phyloP scores from a whole-genome alignment of 2,329 filamentous ascomycete species.

The Colletotrichum paranaense region DNA sequence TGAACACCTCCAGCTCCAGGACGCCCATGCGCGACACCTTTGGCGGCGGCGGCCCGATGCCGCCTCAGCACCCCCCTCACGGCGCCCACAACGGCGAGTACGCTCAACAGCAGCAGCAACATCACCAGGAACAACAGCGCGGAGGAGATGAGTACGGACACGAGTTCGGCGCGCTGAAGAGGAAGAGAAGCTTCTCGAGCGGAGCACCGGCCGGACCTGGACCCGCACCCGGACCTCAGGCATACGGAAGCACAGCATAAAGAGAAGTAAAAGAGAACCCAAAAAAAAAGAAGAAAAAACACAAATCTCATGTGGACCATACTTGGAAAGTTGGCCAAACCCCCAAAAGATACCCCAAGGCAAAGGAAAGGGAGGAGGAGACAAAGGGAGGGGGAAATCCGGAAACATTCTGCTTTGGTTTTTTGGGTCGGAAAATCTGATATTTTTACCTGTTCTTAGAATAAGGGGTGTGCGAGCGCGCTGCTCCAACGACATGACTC shows the following conservation, averaged over 20 bases:
- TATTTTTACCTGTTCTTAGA: background rate
- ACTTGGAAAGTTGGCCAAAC: background rate
- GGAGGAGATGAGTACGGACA: slow-evolving; percentile 42
- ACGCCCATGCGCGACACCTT: slow-evolving; percentile 60
- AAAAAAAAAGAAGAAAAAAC: background rate
- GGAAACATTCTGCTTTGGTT: background rate
- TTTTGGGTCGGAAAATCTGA: slow-evolving; percentile 5
- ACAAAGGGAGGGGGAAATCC: background rate
- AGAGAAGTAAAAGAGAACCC: background rate
- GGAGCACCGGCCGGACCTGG: slow-evolving; percentile 8
- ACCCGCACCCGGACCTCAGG: slow-evolving; percentile 34
- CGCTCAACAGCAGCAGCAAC: slow-evolving; percentile 29
- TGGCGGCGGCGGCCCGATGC: slow-evolving; percentile 45
- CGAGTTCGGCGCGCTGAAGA: slow-evolving; percentile 45
- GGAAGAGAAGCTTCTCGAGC: slow-evolving; percentile 51
- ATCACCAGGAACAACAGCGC: slow-evolving; percentile 36
- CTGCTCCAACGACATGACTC: slow-evolving; percentile 32
- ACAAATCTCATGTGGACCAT: background rate
- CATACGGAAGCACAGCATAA: slow-evolving; percentile 38
- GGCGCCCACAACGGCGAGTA: slow-evolving; percentile 30
- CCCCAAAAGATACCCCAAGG: slow-evolving; percentile 2
- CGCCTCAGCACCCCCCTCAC: slow-evolving; percentile 29
- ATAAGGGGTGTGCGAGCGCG: slow-evolving; percentile 29
- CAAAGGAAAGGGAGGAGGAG: slow-evolving; percentile 1
- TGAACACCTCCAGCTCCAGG: slow-evolving; percentile 47